phyloP scores from a whole-genome alignment of 257 asterid species.

The Leonotis leonurus region DNA sequence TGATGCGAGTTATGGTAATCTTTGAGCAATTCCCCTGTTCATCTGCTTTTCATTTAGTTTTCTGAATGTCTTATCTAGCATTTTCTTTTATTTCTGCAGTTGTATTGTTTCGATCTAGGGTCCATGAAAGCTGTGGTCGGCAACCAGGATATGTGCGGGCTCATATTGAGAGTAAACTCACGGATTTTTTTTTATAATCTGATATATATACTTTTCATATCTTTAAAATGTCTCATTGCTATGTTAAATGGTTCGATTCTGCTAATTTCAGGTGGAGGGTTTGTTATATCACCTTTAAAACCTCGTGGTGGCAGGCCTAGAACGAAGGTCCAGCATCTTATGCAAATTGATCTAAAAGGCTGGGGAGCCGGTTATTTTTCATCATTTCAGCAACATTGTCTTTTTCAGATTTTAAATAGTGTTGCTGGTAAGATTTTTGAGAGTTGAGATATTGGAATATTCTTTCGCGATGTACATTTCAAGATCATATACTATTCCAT shows the following conservation, averaged over 20 bases:
- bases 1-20: constrained; percentile 96
- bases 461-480: neutral
- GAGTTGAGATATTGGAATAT: constrained; percentile 3
- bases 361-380: constrained; percentile 90
- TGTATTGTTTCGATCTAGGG: constrained; percentile 90
- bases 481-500: neutral
- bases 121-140: constrained; percentile 79
- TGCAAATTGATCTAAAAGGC: constrained; percentile 95
- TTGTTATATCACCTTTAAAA: constrained; percentile 77
- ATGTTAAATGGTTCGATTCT: constrained; percentile 7
- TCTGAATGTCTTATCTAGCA: neutral
- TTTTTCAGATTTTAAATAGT: constrained; percentile 85
- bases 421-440: constrained; percentile 69
- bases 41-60: constrained; percentile 6
- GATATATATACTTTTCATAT: constrained; percentile 1
- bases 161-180: constrained; percentile 76
- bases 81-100: constrained; percentile 46
- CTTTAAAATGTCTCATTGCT: neutral
- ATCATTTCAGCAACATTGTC: constrained; percentile 86
- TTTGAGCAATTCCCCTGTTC: constrained; percentile 12
- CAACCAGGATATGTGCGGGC: constrained; percentile 94
- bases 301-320: constrained; percentile 80
- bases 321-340: constrained; percentile 96
- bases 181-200: constrained; percentile 7
- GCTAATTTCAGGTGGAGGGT: constrained; percentile 81